These are phyloP conservation scores for Cladophialophora immunda DNA, from an alignment of 2,329 filamentous ascomycete genomes.

Conservation along the genomic window DNA sequence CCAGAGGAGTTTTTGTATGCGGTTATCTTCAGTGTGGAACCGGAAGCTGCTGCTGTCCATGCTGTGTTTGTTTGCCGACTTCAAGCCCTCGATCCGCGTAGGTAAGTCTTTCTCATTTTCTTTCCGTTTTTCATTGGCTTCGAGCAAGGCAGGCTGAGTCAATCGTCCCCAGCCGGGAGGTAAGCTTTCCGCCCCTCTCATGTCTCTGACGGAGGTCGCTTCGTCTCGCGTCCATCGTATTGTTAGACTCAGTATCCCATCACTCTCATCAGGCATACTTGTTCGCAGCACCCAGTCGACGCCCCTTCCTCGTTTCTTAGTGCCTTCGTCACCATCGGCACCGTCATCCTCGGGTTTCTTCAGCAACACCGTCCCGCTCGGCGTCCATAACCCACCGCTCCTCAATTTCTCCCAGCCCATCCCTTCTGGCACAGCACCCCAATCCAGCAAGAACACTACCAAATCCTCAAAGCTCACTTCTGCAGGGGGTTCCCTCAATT, in stretches of 20 bases:
- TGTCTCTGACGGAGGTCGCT: constrained; percentile 56
- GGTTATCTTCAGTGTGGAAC: constrained; percentile 42
- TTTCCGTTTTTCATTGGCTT: constrained; percentile 30
- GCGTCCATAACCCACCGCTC: constrained; percentile 68
- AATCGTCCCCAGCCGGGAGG: constrained; percentile 66
- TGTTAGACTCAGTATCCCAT: constrained; percentile 66
- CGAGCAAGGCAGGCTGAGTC: constrained; percentile 37
- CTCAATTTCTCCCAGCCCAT: constrained; percentile 67
- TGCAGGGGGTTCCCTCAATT: constrained; percentile 57
- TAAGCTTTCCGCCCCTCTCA: constrained; percentile 60
- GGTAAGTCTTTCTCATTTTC: constrained; percentile 36
- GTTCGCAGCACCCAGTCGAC: constrained; percentile 61
- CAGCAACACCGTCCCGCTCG: constrained; percentile 66
- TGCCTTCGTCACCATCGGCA: background rate
- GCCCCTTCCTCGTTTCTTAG: constrained; percentile 48
- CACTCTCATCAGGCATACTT: constrained; percentile 66
- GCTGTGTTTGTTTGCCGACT: constrained; percentile 37
- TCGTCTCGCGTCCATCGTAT: constrained; percentile 61
- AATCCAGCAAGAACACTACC: constrained; percentile 68
- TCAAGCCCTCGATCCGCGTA: constrained; percentile 38
- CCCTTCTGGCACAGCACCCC: constrained; percentile 68
- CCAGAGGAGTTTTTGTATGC: constrained; percentile 40
- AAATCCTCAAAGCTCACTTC: constrained; percentile 67
- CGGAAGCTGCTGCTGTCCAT: constrained; percentile 42
- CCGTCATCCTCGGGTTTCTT: constrained; percentile 52